These are phyloP conservation scores for Trypanosoma platydactyli DNA, from an alignment of 208 protist species.

Conservation along the genomic window DNA sequence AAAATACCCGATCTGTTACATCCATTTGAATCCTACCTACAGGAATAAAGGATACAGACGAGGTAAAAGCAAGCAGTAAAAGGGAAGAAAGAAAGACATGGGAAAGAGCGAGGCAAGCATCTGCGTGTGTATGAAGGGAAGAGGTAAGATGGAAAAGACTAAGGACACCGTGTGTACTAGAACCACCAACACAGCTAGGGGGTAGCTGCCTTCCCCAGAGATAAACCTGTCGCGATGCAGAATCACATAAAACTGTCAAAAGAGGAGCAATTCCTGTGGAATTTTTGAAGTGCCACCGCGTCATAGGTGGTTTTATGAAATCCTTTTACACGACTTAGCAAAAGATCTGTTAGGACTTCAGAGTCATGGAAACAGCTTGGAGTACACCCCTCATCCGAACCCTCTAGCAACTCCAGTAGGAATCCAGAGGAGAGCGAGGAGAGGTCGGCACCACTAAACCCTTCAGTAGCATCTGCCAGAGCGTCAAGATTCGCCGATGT, in stretches of 20 bases:
- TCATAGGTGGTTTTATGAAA: slow-evolving; percentile 68
- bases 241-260: not conserved
- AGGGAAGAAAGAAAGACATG: slow-evolving; percentile 2
- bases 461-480: slow-evolving; percentile 56
- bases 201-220: too few relatives aligned
- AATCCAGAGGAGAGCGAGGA: slow-evolving; percentile 54
- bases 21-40: slow-evolving; percentile 22
- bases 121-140: too few relatives aligned
- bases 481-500: slow-evolving; percentile 42
- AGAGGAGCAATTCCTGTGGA: slow-evolving; percentile 39
- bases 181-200: too few relatives aligned
- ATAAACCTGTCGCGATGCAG: not conserved
- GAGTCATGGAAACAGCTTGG: slow-evolving; percentile 32
- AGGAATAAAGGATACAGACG: not conserved
- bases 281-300: slow-evolving; percentile 39
- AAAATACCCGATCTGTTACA: slow-evolving; percentile 31
- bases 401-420: slow-evolving; percentile 52
- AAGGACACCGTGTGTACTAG: too few relatives aligned
- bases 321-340: slow-evolving; percentile 29
- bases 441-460: slow-evolving; percentile 87
- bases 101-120: too few relatives aligned
- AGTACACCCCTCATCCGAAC: slow-evolving; percentile 2
- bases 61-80: slow-evolving; percentile 11
- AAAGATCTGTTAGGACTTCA: slow-evolving; percentile 39
- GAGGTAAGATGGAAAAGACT: too few relatives aligned